phyloP scores from a whole-genome alignment of 768 basidiomycete genomes.

The Piloderma croceum region DNA sequence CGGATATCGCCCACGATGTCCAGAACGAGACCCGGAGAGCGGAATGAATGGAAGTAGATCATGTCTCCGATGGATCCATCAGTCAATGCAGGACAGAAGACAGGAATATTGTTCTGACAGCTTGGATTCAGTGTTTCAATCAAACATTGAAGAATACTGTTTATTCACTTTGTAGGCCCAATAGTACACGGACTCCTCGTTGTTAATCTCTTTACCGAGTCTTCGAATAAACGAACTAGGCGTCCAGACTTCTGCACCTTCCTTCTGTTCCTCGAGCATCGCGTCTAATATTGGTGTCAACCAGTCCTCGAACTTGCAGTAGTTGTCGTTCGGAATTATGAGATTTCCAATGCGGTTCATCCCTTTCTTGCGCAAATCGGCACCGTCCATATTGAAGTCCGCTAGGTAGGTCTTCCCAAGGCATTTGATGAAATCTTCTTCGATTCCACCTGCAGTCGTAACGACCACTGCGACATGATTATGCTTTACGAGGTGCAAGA shows the following conservation, averaged over 20 bases:
- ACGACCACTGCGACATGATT: conserved; percentile 85
- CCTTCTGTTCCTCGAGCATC: conserved; percentile 86
- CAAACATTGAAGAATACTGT: conserved; percentile 12
- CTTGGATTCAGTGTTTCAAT: conserved; percentile 11
- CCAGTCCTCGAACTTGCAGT: conserved; percentile 99
- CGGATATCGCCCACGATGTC: conserved; percentile 97
- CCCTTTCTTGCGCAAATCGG: conserved; percentile 79
- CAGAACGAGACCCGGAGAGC: conserved; percentile 73
- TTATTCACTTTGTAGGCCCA: conserved; percentile 95
- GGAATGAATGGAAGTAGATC: conserved; percentile 98
- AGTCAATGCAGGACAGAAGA: conserved; percentile 96
- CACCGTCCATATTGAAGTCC: conserved; percentile 89
- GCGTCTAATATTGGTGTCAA: conserved; percentile 87
- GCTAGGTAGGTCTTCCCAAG: conserved; percentile 94
- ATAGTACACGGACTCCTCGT: conserved; percentile 97
- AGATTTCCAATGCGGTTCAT: conserved; percentile 98
- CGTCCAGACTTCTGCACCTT: conserved; percentile 69
- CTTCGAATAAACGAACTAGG: conserved; percentile 91
- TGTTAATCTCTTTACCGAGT: conserved; percentile 94
- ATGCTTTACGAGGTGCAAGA: conserved; percentile 89
- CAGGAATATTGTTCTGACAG: conserved; percentile 90
- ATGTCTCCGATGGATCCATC: conserved; percentile 98
- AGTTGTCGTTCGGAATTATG: conserved; percentile 95
- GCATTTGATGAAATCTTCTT: conserved; percentile 99
- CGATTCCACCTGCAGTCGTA: conserved; percentile 96